These are phyloP conservation scores for Phanerochaete sordida DNA, from an alignment of 768 basidiomycete species.

Conservation along the genomic window DNA sequence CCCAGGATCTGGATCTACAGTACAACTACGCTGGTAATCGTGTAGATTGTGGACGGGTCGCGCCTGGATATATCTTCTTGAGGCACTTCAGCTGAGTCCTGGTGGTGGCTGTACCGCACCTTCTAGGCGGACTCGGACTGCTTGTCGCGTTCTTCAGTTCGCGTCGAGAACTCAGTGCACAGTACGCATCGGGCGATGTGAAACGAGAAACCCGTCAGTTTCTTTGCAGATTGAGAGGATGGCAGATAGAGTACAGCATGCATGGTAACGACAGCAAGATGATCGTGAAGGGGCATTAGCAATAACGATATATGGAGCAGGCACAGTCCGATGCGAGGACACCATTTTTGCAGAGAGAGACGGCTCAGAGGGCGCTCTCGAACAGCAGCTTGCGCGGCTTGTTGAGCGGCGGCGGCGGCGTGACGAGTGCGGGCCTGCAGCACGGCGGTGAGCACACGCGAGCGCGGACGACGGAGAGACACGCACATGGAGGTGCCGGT, in stretches of 20 bases:
- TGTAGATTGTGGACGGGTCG: too few relatives aligned
- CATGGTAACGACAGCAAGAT: background rate
- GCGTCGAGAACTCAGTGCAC: too few relatives aligned
- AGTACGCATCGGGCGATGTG: too few relatives aligned
- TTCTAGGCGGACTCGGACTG: too few relatives aligned
- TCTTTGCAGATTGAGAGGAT: background rate
- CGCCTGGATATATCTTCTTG: too few relatives aligned
- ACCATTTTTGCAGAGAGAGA: background rate
- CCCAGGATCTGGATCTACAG: background rate
- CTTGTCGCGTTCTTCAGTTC: too few relatives aligned
- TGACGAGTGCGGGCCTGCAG: conserved; percentile 36
- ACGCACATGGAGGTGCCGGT: conserved; percentile 92
- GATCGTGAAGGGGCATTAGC: background rate
- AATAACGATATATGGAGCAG: background rate
- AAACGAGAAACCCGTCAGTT: too few relatives aligned
- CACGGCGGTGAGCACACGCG: background rate
- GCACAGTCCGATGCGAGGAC: background rate
- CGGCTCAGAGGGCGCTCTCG: conserved; percentile 32
- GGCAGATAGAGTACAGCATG: background rate
- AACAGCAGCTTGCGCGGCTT: conserved; percentile 37
- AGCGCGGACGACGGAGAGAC: background rate
- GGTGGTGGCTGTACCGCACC: too few relatives aligned
- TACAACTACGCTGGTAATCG: background rate
- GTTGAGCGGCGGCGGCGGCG: conserved; percentile 31
- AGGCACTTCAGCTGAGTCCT: too few relatives aligned